A percentile compares a stretch with the other conserved stretches of the same genome.
Conservation (phyloP, 2,329 filamentous ascomycete species). For the Monilinia polystroma region DNA sequence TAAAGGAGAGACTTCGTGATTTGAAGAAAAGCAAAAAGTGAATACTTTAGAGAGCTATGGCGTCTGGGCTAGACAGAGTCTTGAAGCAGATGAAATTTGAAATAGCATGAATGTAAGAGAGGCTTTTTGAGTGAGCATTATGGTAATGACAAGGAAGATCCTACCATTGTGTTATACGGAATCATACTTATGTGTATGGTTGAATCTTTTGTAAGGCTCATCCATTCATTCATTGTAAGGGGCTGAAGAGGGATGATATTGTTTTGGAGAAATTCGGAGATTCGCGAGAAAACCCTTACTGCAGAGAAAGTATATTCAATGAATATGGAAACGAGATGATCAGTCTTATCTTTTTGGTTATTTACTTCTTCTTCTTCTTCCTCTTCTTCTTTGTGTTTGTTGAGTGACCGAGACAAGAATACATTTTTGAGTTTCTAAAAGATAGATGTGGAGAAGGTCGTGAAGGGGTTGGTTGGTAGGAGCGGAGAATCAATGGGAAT, state of each 20-base stretch:
- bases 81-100: neutral
- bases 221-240: neutral
- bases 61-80: neutral
- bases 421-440: neutral
- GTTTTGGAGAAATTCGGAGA: neutral
- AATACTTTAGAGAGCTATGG: neutral
- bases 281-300: neutral
- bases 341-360: neutral
- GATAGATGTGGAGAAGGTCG: neutral
- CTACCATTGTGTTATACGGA: neutral
- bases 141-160: neutral
- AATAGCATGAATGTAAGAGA: neutral
- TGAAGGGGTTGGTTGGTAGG: slow-evolving; percentile 1
- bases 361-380: neutral
- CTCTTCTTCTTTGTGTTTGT: neutral
- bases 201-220: neutral
- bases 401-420: too few species aligned
- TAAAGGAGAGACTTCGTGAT: neutral
- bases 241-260: neutral
- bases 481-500: neutral
- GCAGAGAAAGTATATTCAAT: neutral
- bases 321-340: neutral
- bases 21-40: neutral
- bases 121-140: neutral
- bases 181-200: neutral